Base-by-base conservation (phyloP, 148 eudicot species). In the Fallopia convolvulus region DNA sequence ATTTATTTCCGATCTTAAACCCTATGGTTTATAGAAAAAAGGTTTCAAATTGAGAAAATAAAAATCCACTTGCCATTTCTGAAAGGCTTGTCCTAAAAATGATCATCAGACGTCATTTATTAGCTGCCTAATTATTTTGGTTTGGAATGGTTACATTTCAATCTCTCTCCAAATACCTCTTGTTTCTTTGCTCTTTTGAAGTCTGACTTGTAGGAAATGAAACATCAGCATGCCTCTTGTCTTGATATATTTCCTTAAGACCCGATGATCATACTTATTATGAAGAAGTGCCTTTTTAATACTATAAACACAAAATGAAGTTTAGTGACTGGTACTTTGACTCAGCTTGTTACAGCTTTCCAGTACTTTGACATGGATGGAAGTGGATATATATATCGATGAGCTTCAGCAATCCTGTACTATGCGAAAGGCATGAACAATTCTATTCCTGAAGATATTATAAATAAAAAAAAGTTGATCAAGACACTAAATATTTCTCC, bases 311-410 rank as follows among this genome's bases (percentile, higher is more conserved):
- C 15, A 47, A 9, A 47, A 12, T 47, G 50, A 11, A 30, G 42
- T 32, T 26, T 36, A 36, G 47, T 6, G 47, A 44, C 47, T 44
- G 47, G 39, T 36, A 36, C 39, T 36, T 36, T 36, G 39, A 36
- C 39, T 79, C 94, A 89, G 86, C 96, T 92, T 52, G 85, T 88
- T 78, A 96, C 92, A 9, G 99, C 99, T 41, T 90, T 92, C 77
- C 91, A 85, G 72, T 94, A 94, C 81, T 94, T 94, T 75, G 99
- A 92, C 88, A 94, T 87, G 84, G 99, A 94, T 85, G 90, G 90
- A 74, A 94, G 99, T 87, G 97, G 97, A 63, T 94, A 86, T 80
- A 90, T 92, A 94, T 20, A 87, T 90, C 66, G 99, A 94, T 83
- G 99, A 94, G 82, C 93, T 94, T 74, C 96, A 92, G 83, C 92